Evolutionary conservation across 176 grass and related monocot genomes (phyloP), one percentile per base, ranked within the genome.

Genomic region (Saccharum spontaneum): DNA sequence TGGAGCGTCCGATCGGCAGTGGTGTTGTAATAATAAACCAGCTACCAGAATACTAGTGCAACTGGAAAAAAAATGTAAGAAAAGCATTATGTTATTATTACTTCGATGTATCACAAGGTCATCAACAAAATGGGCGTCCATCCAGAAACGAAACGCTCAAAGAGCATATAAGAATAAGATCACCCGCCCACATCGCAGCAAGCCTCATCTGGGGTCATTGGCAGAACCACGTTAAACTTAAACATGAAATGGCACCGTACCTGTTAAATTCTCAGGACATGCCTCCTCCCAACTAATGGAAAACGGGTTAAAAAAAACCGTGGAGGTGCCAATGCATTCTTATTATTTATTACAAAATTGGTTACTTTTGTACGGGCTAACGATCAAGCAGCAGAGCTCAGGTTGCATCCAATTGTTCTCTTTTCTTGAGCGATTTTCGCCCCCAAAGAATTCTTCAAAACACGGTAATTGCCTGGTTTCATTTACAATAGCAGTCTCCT

Each of bases 401-500:
- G 40, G 54, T 23, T 75, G 76, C 80, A 83, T 57, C 68, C 10
- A 59, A 82, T 1, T 54, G 20, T 69, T 48, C 14, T 67, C 18
- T 71, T 79, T 76, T 60, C 80, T 44, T 69, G 68, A 54, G 48
- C 68, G 13, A 55, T 33, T 49, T 86, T 87, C 40, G 39, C 40
- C 16, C 22, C 45, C 80, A 79, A 87, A 87, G 66, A 77, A 83
- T 80, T 80, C 69, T 76, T 84, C 68, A 83, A 75, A 80, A 68
- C 68, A 84, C 0, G n/a, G 61, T 71, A 59, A n/a, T 45, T 17
- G 84, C 12, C 40, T 33, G 33, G 63, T 71, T 91, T 75, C 80
- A 87, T 87, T 94, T 89, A 99, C 70, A 96, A 71, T 6, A 94
- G 78, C 68, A 99, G 77, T 85, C 97, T 94, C 77, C 52, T 87